These are phyloP conservation scores for Oemleria cerasiformis DNA, from an alignment of 306 rosid genomes.

Conservation along the genomic window DNA sequence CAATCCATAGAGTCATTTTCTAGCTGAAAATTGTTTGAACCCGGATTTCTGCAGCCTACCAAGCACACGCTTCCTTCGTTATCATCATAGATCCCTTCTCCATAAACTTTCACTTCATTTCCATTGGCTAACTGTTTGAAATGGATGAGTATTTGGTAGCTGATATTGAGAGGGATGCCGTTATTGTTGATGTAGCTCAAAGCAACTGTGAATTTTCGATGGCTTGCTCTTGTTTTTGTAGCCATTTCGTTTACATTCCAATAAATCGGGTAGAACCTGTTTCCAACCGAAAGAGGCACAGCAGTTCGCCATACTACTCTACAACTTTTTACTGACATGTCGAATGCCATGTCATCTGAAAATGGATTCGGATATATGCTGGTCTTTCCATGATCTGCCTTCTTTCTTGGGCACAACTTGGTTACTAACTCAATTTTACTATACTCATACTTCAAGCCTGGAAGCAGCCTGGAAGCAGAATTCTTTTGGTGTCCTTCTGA, in stretches of 20 bases:
- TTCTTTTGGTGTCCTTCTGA: background rate
- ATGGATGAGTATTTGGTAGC: constrained; percentile 9
- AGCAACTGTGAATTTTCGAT: background rate
- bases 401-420: constrained; percentile 22
- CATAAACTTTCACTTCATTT: constrained; percentile 23
- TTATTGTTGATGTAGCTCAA: background rate
- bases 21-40: constrained; percentile 2
- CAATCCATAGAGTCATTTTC: constrained; percentile 36
- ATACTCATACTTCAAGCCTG: constrained; percentile 36
- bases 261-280: background rate
- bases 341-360: background rate
- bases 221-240: too few species aligned
- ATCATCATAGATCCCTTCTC: constrained; percentile 56
- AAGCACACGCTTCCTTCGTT: constrained; percentile 52
- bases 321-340: background rate
- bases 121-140: background rate
- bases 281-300: background rate
- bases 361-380: background rate
- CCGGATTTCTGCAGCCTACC: constrained; percentile 51
- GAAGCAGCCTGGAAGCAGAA: too few species aligned
- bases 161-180: constrained; percentile 4
- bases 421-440: constrained; percentile 30
- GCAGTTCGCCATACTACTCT: background rate
- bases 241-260: too few species aligned
- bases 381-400: background rate